These are phyloP conservation scores for Alloascoidea africana DNA, from an alignment of 805 yeast genomes.

Conservation along the genomic window DNA sequence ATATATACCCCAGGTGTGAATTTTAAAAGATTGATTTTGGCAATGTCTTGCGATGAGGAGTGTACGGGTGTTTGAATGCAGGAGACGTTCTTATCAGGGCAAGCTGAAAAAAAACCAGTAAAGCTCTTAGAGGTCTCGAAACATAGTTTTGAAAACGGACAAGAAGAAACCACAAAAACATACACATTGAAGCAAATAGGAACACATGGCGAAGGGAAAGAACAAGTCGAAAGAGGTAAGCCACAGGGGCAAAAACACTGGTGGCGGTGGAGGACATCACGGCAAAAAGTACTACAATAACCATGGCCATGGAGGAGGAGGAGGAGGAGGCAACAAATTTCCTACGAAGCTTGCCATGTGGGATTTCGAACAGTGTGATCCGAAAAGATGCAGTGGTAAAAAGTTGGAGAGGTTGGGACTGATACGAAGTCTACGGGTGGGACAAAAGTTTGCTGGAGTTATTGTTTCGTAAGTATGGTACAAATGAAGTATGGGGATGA, in stretches of 20 bases:
- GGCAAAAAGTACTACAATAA: conserved; percentile 1
- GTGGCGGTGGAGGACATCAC: conserved; percentile 10
- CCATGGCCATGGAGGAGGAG: conserved; percentile 7
- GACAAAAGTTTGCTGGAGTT: conserved; percentile 84
- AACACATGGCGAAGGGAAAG: conserved; percentile 40
- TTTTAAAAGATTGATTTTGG: no score
- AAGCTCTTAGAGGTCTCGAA: neutral
- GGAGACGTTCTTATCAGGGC: no score
- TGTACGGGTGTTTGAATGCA: no score
- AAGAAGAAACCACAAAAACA: neutral
- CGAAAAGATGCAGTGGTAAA: conserved; percentile 93
- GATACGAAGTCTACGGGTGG: conserved; percentile 67
- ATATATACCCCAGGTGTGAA: no score
- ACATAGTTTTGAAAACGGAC: neutral
- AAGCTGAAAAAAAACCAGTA: no score
- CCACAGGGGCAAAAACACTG: conserved; percentile 11
- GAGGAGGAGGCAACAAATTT: conserved; percentile 23
- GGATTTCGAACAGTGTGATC: conserved; percentile 99
- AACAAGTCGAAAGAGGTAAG: conserved; percentile 13
- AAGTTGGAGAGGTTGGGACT: conserved; percentile 80
- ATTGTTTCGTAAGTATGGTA: conserved; percentile 44
- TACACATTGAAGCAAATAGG: no score
- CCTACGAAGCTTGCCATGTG: conserved; percentile 93
- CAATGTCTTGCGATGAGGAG: no score
- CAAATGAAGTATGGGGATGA: neutral